phyloP scores from a whole-genome alignment of 768 basidiomycete genomes.

The Pluteus cervinus region DNA sequence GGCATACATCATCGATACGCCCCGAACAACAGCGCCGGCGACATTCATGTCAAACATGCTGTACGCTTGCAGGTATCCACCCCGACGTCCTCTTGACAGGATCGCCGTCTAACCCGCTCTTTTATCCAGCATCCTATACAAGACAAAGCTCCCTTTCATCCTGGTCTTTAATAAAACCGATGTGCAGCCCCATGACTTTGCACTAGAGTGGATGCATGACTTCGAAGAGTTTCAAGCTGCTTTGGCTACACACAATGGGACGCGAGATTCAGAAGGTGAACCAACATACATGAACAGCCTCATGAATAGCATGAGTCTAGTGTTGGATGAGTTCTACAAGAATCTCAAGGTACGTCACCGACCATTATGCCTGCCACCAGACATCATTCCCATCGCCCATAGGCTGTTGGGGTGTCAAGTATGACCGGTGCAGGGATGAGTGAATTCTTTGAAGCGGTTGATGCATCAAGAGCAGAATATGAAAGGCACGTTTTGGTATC shows the following conservation, averaged over 20 bases:
- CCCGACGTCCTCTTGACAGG: background rate
- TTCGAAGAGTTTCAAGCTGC: constrained; percentile 94
- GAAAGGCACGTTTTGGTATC: constrained; percentile 53
- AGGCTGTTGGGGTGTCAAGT: constrained; percentile 96
- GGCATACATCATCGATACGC: constrained; percentile 97
- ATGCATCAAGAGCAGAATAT: constrained; percentile 83
- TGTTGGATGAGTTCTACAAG: constrained; percentile 97
- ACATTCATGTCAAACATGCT: constrained; percentile 99
- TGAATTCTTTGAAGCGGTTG: constrained; percentile 89
- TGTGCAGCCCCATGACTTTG: constrained; percentile 84
- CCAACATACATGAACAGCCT: constrained; percentile 97
- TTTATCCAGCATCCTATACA: constrained; percentile 82
- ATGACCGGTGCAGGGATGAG: constrained; percentile 92
- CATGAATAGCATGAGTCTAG: constrained; percentile 99
- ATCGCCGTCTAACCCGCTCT: background rate
- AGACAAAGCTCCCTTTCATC: constrained; percentile 95
- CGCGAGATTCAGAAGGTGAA: constrained; percentile 77
- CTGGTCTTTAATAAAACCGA: constrained; percentile 99
- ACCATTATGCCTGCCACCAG: background rate
- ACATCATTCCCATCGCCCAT: constrained; percentile 3
- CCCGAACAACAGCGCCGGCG: constrained; percentile 87
- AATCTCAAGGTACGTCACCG: constrained; percentile 68
- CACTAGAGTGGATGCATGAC: constrained; percentile 96
- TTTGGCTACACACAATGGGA: constrained; percentile 62
- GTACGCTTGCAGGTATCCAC: constrained; percentile 86